phyloP scores from a whole-genome alignment of 768 basidiomycete genomes.

The Naganishia kalamii region DNA sequence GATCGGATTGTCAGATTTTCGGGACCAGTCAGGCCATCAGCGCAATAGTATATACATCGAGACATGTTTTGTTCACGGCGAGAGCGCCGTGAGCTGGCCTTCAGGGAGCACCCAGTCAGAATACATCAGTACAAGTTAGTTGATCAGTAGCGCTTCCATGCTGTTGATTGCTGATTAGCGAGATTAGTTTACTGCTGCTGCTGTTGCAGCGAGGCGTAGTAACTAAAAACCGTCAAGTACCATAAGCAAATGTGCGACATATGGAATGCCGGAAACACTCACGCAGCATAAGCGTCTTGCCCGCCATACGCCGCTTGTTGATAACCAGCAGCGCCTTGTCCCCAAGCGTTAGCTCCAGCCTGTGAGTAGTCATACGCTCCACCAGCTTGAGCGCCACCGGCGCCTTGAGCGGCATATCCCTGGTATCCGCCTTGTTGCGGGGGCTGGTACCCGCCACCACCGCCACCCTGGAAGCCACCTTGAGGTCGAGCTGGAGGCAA shows the following conservation, averaged over 20 bases:
- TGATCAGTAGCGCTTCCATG: slow-evolving; percentile 3
- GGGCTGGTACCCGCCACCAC: slow-evolving; percentile 15
- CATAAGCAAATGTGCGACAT: background rate
- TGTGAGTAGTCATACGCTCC: slow-evolving; percentile 8
- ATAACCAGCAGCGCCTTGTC: slow-evolving; percentile 10
- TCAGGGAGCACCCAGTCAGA: background rate
- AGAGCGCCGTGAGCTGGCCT: background rate
- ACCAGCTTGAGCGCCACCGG: background rate
- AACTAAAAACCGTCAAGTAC: slow-evolving; percentile 5
- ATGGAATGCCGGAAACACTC: slow-evolving; percentile 13
- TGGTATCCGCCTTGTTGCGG: slow-evolving; percentile 20
- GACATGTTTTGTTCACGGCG: background rate
- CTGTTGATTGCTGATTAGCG: background rate
- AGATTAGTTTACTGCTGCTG: slow-evolving; percentile 15
- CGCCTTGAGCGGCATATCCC: slow-evolving; percentile 6
- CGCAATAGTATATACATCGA: slow-evolving; percentile 9
- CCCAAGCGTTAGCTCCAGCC: slow-evolving; percentile 21
- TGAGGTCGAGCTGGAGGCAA: slow-evolving; percentile 13
- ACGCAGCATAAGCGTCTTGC: slow-evolving; percentile 44
- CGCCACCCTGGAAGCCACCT: slow-evolving; percentile 14
- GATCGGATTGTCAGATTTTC: background rate
- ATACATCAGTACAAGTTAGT: slow-evolving; percentile 20
- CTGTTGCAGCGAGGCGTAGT: slow-evolving; percentile 26
- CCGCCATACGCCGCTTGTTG: slow-evolving; percentile 26
- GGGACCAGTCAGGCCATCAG: background rate